phyloP scores from a whole-genome alignment of 2,329 filamentous ascomycete genomes.

The Stagonosporopsis tanaceti region DNA sequence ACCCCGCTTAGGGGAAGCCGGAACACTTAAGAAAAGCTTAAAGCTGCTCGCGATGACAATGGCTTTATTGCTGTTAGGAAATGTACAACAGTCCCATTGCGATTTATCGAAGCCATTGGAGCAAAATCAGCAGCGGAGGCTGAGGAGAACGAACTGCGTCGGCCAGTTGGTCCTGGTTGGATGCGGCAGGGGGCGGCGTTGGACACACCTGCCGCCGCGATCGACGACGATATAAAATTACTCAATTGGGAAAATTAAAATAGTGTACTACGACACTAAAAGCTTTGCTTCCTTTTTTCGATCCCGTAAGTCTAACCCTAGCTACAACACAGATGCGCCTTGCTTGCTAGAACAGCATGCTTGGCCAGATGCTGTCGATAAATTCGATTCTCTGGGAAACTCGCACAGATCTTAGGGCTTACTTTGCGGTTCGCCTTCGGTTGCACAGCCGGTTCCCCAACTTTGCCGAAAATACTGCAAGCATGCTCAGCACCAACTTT shows the following conservation, averaged over 20 bases:
- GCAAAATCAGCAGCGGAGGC: too few species aligned
- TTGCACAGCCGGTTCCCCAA: conserved; percentile 13
- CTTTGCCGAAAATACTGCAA: conserved; percentile 11
- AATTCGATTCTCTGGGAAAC: background rate
- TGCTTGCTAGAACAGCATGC: background rate
- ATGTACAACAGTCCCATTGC: too few species aligned
- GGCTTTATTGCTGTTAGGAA: background rate
- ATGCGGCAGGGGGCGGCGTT: too few species aligned
- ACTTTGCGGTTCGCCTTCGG: background rate
- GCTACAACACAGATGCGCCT: background rate
- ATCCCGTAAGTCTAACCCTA: too few species aligned
- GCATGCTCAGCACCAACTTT: background rate
- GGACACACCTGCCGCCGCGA: too few species aligned
- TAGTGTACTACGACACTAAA: too few species aligned
- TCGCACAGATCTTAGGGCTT: background rate
- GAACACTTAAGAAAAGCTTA: background rate
- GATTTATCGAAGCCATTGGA: too few species aligned
- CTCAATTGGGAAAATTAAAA: too few species aligned
- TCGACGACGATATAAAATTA: too few species aligned
- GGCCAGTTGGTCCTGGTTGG: too few species aligned
- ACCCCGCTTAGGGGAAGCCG: conserved; percentile 11
- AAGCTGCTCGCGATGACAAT: background rate
- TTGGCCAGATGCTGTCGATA: background rate
- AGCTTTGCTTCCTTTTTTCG: too few species aligned
- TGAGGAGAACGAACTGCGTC: too few species aligned